Evolutionary conservation across 75 land plant genomes (phyloP), one percentile per base, ranked within the genome.

Genomic region (Picea glauca): DNA sequence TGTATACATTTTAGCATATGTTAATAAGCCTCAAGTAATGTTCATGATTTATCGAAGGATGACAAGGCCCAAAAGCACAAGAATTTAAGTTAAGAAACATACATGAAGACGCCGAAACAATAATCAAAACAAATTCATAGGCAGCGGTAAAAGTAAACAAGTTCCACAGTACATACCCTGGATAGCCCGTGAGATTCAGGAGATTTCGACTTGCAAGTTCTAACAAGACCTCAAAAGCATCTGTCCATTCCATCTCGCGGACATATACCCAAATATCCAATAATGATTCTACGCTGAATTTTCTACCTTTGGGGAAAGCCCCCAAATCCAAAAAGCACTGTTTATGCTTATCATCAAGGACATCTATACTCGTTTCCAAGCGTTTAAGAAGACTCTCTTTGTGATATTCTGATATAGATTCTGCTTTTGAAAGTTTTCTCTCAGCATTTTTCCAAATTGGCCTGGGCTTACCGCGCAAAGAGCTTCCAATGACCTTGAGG

Each of bases 311-410:
- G 0, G 90, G 90, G 75, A 91, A 91, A 15, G 85, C 66, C 3
- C 88, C 90, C 78, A 91, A 74, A 56, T 91, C 93, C 60, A 88
- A 59, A 77, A 88, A 91, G 46, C 93, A 91, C 60, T 91, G 88
- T 72, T 78, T 82, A 4, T 81, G 85, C 17, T 62, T 40, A 32
- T 38, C 43, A 61, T 77, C 78, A 74, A 91, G 68, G 63, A 40
- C 70, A 7, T 80, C 81, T 23, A 91, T 75, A 46, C 88, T 88
- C 1, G 83, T 23, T 43, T 83, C 84, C 88, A 91, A 80, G 43
- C 85, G 67, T 13, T 84, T 81, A 18, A 91, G 87, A 77, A 91
- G 75, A 7, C 78, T 67, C 3, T 33, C 76, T 58, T 85, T 88
- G 62, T 91, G 89, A 32, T 88, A 77, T 35, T 88, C 93, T 7